Evolutionary conservation across 2,329 filamentous ascomycete genomes (phyloP).

Genomic region (Botrytis aclada): DNA sequence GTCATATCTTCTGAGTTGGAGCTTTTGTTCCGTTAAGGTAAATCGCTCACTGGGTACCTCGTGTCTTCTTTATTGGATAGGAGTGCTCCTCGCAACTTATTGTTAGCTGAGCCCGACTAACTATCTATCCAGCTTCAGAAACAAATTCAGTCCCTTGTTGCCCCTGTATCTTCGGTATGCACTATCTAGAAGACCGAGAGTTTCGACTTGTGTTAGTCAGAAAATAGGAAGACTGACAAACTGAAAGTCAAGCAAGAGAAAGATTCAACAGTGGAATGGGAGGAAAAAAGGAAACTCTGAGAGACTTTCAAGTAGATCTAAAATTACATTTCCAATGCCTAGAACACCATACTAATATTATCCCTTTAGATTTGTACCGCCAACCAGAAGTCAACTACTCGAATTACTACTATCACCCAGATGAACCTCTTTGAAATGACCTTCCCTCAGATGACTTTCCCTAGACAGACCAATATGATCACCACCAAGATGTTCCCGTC

Average conservation of each 20-base stretch:
- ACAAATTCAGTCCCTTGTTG: not conserved
- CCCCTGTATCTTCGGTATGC: not conserved
- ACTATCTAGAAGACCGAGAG: not conserved
- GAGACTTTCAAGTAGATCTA: not conserved
- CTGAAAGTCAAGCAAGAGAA: not conserved
- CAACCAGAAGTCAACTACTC: not conserved
- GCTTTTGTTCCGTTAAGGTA: not conserved
- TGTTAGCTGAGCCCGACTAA: too few relatives aligned
- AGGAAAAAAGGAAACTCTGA: too few relatives aligned
- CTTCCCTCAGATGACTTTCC: not conserved
- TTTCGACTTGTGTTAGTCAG: not conserved
- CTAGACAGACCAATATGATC: too few relatives aligned
- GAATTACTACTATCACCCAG: not conserved
- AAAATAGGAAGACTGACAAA: too few relatives aligned
- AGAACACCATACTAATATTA: not conserved
- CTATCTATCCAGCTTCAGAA: not conserved
- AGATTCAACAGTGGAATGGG: not conserved
- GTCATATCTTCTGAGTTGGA: not conserved
- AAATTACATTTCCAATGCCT: not conserved
- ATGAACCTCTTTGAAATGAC: not conserved
- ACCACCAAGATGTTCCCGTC: not conserved
- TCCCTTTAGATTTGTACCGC: not conserved
- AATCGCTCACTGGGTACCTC: not conserved
- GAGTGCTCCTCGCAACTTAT: not conserved
- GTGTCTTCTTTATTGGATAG: not conserved